Evolutionary conservation across 192 early-diverging fungal species (phyloP), one percentile per base, ranked within the genome.

Genomic region (Backusella luteola): DNA sequence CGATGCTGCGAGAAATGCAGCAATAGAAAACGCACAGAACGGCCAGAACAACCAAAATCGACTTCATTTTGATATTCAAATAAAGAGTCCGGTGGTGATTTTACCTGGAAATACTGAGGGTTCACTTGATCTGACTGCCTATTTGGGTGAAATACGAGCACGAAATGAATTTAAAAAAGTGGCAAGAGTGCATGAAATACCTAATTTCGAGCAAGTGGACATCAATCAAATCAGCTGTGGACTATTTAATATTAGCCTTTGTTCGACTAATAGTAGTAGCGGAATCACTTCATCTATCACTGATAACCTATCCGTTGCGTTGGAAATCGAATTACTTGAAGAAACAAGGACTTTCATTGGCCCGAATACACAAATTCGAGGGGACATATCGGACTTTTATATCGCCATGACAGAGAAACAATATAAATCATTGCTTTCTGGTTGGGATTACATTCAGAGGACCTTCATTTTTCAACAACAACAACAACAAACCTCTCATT

Each of bases 91-190:
- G 0, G 88, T 94, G 29, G 82, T 96, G n/a, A 85, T 87, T 3
- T 91, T 95, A 75, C 94, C 92, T 4, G 83, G 87, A 35, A 73
- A 80, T n/a, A 77, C 71, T 35, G 74, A 32, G 0, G 44, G 69
- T 66, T 21, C 21, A 21, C 88, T 93, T 72, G 56, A 79, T 41
- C 35, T 96, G 11, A 80, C 86, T 26, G 82, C 86, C 77, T 87
- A 91, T 75, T 87, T 93, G 3, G 95, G 95, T 42, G 89, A 91
- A 71, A 88, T 96, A n/a, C 84, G 88, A 1, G 90, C 93, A 4
- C 82, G 80, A 19, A 95, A 94, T 77, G 77, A 82, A 52, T 94
- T 92, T 69, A 76, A 77, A 15, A 81, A 78, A 14, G 79, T 66
- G 6, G 8, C 17, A 4, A 15, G 46, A 8, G 26, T 29, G 1